phyloP scores from a whole-genome alignment of 1,139 yeast species.

The Protomyces gravidus region DNA sequence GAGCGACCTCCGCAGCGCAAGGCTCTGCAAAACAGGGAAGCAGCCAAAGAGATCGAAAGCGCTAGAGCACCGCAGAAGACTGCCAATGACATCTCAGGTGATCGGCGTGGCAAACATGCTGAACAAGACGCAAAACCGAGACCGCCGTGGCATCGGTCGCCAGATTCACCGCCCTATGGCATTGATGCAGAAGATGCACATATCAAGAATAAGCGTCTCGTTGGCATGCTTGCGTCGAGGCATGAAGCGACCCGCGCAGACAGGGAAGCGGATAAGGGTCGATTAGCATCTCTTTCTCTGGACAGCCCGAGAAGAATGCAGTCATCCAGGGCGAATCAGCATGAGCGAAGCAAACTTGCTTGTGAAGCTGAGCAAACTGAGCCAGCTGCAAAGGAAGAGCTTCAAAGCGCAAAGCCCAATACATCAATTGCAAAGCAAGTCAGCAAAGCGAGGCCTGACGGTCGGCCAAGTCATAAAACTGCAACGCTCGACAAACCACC shows the following conservation, averaged over 20 bases:
- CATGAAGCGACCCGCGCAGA: neutral
- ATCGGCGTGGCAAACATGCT: neutral
- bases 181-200: neutral
- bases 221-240: neutral
- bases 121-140: neutral
- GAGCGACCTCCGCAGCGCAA: neutral
- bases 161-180: neutral
- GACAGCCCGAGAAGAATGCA: neutral
- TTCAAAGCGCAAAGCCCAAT: too few relatives aligned
- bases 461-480: too few relatives aligned
- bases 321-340: too few relatives aligned
- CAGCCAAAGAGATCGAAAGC: neutral
- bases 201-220: neutral
- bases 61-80: neutral
- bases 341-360: too few relatives aligned
- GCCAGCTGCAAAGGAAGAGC: too few relatives aligned
- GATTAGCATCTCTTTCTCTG: neutral
- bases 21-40: neutral
- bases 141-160: neutral
- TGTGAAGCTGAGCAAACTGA: too few relatives aligned
- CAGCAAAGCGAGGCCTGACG: too few relatives aligned
- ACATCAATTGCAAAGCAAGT: too few relatives aligned
- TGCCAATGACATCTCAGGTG: neutral
- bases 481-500: neutral
- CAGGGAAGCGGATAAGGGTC: neutral